A percentile compares a stretch with the other conserved stretches of the same genome.
Evolutionary conservation across 2,329 filamentous ascomycete genomes (phyloP).

Genomic region (Ophiostoma sp.): DNA sequence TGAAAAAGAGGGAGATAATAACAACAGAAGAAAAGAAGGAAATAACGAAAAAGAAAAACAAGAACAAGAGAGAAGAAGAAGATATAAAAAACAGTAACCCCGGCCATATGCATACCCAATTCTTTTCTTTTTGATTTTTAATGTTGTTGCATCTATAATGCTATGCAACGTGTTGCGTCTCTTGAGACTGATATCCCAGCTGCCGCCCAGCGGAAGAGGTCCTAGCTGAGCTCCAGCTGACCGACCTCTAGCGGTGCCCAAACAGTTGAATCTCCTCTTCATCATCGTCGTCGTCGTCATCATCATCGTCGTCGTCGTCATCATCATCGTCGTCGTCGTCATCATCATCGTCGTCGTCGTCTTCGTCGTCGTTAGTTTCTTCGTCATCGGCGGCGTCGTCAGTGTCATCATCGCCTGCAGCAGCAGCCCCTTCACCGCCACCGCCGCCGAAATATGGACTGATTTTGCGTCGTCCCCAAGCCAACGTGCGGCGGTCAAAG

Average conservation of each 20-base stretch:
- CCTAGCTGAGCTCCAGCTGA: background rate
- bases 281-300: conserved; percentile 45
- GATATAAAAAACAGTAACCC: background rate
- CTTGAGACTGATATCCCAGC: background rate
- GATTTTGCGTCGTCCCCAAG: conserved; percentile 37
- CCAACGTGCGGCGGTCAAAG: conserved; percentile 41
- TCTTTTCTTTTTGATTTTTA: background rate
- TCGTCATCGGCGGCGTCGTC: conserved; percentile 41
- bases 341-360: conserved; percentile 41
- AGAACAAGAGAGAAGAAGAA: background rate
- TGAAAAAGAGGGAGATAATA: background rate
- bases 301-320: conserved; percentile 43
- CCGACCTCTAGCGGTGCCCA: conserved; percentile 41
- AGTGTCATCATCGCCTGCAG: conserved; percentile 37
- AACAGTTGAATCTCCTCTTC: conserved; percentile 48
- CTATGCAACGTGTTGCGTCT: background rate
- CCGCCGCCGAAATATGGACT: conserved; percentile 42
- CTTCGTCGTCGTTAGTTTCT: conserved; percentile 41
- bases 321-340: conserved; percentile 44
- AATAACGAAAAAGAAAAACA: background rate
- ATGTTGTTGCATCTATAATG: background rate
- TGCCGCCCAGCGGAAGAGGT: background rate
- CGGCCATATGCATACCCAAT: background rate
- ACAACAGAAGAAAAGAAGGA: background rate
- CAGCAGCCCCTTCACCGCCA: conserved; percentile 40